Evolutionary conservation across 768 basidiomycete genomes (phyloP).

Genomic region (Boletus speciosus): DNA sequence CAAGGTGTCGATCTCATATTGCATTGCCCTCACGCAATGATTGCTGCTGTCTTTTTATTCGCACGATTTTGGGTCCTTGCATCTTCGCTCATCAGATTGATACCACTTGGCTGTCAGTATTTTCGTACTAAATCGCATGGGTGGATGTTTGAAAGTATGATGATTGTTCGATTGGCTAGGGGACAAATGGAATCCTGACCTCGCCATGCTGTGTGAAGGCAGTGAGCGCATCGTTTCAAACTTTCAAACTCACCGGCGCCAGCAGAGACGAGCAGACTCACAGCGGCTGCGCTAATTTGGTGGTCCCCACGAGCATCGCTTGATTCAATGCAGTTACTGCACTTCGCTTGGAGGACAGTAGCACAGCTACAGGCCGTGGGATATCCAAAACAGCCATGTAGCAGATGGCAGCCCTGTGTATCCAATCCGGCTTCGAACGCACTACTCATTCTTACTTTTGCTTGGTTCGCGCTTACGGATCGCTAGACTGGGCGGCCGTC

Average conservation of each 20-base stretch:
- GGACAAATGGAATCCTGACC: no score
- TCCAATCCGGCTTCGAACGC: neutral
- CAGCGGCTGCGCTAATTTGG: no score
- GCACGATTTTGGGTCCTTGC: neutral
- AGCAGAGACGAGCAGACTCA: no score
- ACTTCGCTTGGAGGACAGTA: neutral
- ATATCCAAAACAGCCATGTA: neutral
- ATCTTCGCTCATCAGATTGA: neutral
- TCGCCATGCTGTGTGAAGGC: no score
- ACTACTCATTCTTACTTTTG: neutral
- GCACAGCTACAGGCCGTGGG: neutral
- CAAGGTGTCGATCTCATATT: neutral
- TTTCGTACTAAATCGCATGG: neutral
- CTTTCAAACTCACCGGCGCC: no score
- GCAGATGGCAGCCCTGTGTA: no score
- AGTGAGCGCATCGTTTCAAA: no score
- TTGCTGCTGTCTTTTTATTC: neutral
- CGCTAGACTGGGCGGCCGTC: neutral
- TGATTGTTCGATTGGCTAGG: neutral
- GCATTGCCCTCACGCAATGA: neutral
- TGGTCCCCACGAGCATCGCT: no score
- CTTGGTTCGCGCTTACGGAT: neutral
- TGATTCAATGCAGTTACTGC: no score
- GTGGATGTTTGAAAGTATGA: neutral
- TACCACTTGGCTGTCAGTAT: constrained; percentile 1